Evolutionary conservation across 129 eudicot genomes (phyloP).

Genomic region (Artemisia tridentata): DNA sequence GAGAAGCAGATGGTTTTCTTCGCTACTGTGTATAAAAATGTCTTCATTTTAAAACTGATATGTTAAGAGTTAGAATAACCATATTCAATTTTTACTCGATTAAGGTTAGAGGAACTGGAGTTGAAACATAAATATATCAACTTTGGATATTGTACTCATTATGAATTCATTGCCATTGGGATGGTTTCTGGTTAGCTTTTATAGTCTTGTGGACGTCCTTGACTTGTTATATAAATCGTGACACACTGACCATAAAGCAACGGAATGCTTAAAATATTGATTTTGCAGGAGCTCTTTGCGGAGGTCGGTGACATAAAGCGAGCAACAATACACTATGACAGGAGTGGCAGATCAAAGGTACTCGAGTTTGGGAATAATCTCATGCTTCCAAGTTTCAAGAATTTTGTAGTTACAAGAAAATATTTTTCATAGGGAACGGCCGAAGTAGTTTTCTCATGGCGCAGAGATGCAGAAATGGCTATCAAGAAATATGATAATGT

Average conservation of each 20-base stretch:
- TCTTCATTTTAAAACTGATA: no score
- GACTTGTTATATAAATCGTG: neutral
- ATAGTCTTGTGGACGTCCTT: neutral
- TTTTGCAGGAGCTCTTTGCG: constrained; percentile 54
- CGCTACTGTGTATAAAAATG: no score
- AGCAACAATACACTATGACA: constrained; percentile 45
- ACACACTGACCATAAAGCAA: neutral
- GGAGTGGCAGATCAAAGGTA: constrained; percentile 69
- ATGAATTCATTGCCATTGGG: no score
- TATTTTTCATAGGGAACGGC: constrained; percentile 49
- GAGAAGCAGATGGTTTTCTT: no score
- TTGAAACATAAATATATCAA: no score
- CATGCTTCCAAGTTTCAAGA: constrained; percentile 16
- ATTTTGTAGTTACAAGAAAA: constrained; percentile 15
- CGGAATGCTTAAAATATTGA: constrained; percentile 3
- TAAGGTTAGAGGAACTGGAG: no score
- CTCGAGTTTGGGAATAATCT: constrained; percentile 19
- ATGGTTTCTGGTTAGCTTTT: no score
- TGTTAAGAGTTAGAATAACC: no score
- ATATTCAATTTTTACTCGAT: no score
- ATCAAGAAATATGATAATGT: constrained; percentile 51
- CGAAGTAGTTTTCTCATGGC: constrained; percentile 50
- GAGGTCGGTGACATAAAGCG: constrained; percentile 54
- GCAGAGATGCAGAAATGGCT: constrained; percentile 55
- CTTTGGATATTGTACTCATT: no score